These are phyloP conservation scores for Misopates orontium DNA, from an alignment of 257 asterid genomes.

Conservation along the genomic window DNA sequence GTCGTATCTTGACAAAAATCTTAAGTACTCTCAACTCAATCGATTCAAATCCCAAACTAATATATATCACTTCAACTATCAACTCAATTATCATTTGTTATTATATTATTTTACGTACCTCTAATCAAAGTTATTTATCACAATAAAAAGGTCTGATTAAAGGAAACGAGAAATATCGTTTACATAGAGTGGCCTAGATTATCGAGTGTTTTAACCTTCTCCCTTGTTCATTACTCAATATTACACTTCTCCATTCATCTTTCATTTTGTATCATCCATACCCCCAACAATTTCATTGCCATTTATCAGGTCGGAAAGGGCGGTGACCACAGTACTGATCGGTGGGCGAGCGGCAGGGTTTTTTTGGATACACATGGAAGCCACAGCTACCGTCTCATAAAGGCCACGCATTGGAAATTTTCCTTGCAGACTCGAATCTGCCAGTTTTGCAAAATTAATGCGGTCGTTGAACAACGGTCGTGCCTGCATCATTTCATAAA, in stretches of 20 bases:
- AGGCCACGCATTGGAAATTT: slow-evolving; percentile 86
- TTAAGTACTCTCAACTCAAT: no score
- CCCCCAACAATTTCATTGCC: slow-evolving; percentile 36
- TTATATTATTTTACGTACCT: no score
- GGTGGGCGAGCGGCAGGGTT: slow-evolving; percentile 96
- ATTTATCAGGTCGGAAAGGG: slow-evolving; percentile 86
- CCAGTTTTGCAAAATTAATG: slow-evolving; percentile 71
- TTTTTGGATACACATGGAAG: slow-evolving; percentile 95
- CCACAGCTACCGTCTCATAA: slow-evolving; percentile 91
- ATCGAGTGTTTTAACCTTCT: no score
- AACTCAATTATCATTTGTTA: no score
- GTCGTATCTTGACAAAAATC: no score
- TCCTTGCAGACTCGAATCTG: slow-evolving; percentile 85
- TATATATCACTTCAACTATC: no score
- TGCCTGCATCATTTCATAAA: slow-evolving; percentile 58
- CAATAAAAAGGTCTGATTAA: no score
- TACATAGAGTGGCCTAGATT: no score
- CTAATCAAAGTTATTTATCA: no score
- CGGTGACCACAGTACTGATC: slow-evolving; percentile 91
- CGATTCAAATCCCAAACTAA: no score
- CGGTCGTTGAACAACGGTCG: slow-evolving; percentile 90
- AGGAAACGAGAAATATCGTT: no score
- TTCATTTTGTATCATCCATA: slow-evolving; percentile 48
- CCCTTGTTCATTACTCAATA: slow-evolving; percentile 71
- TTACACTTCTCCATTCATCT: slow-evolving; percentile 54